These are phyloP conservation scores for Pueraria montana DNA, from an alignment of 306 rosid genomes.

Conservation along the genomic window DNA sequence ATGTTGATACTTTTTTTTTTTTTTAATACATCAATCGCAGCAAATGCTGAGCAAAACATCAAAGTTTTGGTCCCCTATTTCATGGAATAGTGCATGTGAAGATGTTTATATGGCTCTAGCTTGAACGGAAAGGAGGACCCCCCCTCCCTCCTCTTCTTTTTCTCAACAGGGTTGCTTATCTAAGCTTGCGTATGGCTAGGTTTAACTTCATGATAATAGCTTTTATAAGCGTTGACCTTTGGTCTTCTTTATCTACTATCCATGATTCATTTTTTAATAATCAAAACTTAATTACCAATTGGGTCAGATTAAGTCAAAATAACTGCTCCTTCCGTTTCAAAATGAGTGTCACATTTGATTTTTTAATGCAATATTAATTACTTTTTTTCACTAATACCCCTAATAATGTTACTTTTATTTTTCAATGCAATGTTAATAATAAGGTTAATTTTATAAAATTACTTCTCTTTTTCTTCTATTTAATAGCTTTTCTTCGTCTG, in stretches of 20 bases:
- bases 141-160: background rate
- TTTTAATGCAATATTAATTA: too few relatives aligned
- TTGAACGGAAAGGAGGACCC: conserved; percentile 14
- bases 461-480: too few relatives aligned
- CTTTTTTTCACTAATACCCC: too few relatives aligned
- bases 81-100: conserved; percentile 44
- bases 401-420: too few relatives aligned
- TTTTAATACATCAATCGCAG: conserved; percentile 25
- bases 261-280: background rate
- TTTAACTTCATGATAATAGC: background rate
- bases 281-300: background rate
- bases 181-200: conserved; percentile 8
- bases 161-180: background rate
- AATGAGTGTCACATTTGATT: too few relatives aligned
- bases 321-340: too few relatives aligned
- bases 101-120: conserved; percentile 29
- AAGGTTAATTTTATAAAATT: too few relatives aligned
- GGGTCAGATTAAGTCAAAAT: too few relatives aligned
- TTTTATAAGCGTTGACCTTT: conserved; percentile 15
- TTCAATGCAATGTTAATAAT: too few relatives aligned
- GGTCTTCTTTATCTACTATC: background rate
- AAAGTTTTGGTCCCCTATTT: conserved; percentile 43
- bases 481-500: too few relatives aligned
- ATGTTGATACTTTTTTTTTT: background rate
- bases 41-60: conserved; percentile 26